Percentiles rank a stretch among this genome's conserved stretches.
Evolutionary conservation across 129 eudicot genomes (phyloP).

Genomic region (Artemisia argyi): DNA sequence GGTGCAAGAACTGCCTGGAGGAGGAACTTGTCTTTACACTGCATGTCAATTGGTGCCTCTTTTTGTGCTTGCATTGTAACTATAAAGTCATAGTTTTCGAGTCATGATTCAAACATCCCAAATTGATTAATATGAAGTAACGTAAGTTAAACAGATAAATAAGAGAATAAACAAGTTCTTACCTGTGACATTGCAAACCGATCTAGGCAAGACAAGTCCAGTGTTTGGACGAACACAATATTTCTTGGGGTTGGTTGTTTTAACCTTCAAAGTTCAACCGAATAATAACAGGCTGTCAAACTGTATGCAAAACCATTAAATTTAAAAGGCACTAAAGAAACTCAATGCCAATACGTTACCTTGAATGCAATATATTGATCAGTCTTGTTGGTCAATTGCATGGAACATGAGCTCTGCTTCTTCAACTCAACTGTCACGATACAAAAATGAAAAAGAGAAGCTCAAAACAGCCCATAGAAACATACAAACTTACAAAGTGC

Average conservation of each 20-base stretch:
- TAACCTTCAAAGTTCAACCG: conserved; percentile 67
- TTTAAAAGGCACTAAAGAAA: conserved; percentile 2
- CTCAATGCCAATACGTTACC: conserved; percentile 39
- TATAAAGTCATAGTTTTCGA: conserved; percentile 25
- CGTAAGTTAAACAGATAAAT: too few species aligned
- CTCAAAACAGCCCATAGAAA: neutral
- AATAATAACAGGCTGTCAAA: conserved; percentile 10
- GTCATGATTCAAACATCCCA: neutral
- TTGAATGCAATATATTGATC: conserved; percentile 85
- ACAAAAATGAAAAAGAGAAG: conserved; percentile 3
- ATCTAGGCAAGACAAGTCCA: conserved; percentile 81
- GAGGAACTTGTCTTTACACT: conserved; percentile 93
- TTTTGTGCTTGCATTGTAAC: conserved; percentile 95
- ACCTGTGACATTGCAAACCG: conserved; percentile 87
- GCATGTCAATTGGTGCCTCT: conserved; percentile 81
- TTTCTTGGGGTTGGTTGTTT: conserved; percentile 93
- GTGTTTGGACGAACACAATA: conserved; percentile 94
- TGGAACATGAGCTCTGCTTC: conserved; percentile 90
- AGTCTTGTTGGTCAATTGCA: conserved; percentile 87
- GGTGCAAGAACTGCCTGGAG: conserved; percentile 88
- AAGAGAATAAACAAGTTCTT: conserved; percentile 1
- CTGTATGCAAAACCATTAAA: neutral
- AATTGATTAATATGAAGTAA: too few species aligned
- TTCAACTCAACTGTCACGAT: conserved; percentile 70
- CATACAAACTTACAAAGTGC: too few species aligned